These are phyloP conservation scores for Magnusiomyces ingens DNA, from an alignment of 1,139 yeast species.

Conservation along the genomic window DNA sequence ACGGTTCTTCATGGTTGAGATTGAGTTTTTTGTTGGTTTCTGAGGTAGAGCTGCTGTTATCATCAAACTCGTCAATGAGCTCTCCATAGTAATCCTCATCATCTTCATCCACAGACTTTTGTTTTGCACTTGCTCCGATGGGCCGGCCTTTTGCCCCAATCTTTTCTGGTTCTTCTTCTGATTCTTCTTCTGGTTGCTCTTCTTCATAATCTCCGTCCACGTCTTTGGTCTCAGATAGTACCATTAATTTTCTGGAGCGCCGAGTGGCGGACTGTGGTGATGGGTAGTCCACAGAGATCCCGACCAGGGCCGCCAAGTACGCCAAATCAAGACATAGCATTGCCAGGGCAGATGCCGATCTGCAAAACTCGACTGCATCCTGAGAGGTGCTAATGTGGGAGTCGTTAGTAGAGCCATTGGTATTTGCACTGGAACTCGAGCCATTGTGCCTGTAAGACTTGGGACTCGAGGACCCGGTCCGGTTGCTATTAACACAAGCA, in stretches of 20 bases:
- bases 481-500: constrained; percentile 11
- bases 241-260: too few species aligned
- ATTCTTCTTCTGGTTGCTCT: too few species aligned
- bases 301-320: constrained; percentile 22
- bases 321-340: constrained; percentile 32
- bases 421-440: not conserved
- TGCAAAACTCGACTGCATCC: constrained; percentile 27
- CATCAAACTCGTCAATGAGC: not conserved
- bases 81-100: constrained; percentile 8
- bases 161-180: too few species aligned
- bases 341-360: constrained; percentile 29
- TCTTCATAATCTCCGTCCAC: too few species aligned
- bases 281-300: constrained; percentile 10
- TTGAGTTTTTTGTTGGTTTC: too few species aligned
- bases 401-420: not conserved
- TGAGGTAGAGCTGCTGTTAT: too few species aligned
- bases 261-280: too few species aligned
- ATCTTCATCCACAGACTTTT: constrained; percentile 16
- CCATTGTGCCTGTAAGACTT: constrained; percentile 16
- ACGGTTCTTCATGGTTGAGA: too few species aligned
- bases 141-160: too few species aligned
- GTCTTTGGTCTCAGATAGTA: too few species aligned
- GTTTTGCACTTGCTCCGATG: constrained; percentile 3
- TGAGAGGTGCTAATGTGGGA: not conserved
- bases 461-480: constrained; percentile 20